Percentiles rank a stretch among this genome's conserved stretches.
phyloP scores from a whole-genome alignment of 208 protist species.

The Crithidia bombi region DNA sequence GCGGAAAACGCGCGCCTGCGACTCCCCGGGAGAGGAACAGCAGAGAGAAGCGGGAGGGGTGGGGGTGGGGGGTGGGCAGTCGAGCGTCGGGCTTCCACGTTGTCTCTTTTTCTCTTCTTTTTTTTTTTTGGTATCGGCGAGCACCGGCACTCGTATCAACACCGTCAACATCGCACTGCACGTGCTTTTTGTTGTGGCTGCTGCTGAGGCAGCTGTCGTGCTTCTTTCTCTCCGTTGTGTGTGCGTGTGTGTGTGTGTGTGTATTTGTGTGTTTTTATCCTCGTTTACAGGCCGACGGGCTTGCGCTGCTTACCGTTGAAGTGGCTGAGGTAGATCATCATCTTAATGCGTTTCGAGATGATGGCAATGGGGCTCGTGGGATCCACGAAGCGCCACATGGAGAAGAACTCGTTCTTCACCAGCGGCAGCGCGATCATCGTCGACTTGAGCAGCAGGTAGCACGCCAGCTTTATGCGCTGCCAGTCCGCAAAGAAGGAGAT shows the following conservation, averaged over 20 bases:
- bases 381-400: conserved; percentile 80
- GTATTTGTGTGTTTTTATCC: neutral
- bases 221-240: neutral
- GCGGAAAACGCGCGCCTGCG: neutral
- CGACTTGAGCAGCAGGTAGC: conserved; percentile 65
- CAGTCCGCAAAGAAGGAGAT: conserved; percentile 63
- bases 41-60: neutral
- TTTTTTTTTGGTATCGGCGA: neutral
- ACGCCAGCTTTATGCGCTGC: conserved; percentile 53
- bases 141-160: neutral
- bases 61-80: neutral
- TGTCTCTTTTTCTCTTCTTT: neutral
- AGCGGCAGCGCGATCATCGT: conserved; percentile 62
- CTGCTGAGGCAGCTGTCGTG: too few species aligned
- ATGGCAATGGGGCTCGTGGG: conserved; percentile 71
- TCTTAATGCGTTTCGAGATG: conserved; percentile 68
- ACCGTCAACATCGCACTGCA: too few species aligned
- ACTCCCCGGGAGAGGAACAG: neutral
- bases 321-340: conserved; percentile 53
- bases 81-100: neutral
- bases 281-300: conserved; percentile 72
- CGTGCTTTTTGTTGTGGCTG: too few species aligned
- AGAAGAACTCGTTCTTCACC: conserved; percentile 82
- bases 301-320: conserved; percentile 72
- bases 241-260: neutral